phyloP scores from a whole-genome alignment of 2,329 filamentous ascomycete species.

The Cordyceps militaris region DNA sequence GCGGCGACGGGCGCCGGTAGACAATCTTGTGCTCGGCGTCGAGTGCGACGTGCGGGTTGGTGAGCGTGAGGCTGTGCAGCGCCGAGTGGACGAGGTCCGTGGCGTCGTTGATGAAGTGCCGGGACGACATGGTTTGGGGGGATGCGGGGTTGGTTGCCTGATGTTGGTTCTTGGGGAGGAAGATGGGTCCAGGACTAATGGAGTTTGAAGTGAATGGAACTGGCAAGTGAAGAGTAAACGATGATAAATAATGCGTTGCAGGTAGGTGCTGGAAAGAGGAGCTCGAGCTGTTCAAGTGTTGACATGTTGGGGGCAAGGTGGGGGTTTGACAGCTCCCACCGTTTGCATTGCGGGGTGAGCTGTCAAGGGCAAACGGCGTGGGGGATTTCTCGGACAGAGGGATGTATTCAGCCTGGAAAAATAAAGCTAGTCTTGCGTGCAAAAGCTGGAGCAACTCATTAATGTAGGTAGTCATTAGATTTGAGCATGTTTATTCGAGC shows the following conservation, averaged over 20 bases:
- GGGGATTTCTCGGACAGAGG: conserved; percentile 3
- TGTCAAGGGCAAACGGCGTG: not conserved
- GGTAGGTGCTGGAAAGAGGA: not conserved
- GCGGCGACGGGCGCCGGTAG: conserved; percentile 57
- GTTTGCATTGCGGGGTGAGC: not conserved
- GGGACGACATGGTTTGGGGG: conserved; percentile 42
- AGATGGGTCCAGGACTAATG: not conserved
- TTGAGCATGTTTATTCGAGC: not conserved
- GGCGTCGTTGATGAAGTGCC: conserved; percentile 87
- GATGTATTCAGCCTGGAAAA: not conserved
- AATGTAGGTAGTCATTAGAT: not conserved
- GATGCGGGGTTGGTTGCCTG: not conserved
- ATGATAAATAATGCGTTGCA: not conserved
- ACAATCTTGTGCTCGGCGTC: conserved; percentile 77
- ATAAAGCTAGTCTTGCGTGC: not conserved
- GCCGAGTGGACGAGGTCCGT: conserved; percentile 70
- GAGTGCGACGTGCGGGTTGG: conserved; percentile 76
- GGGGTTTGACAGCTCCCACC: not conserved
- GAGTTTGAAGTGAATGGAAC: not conserved
- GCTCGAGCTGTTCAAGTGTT: not conserved
- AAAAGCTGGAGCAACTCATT: not conserved
- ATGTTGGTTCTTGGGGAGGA: not conserved
- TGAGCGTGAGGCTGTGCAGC: conserved; percentile 68
- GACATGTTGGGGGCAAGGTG: conserved; percentile 12
- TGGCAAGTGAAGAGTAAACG: not conserved